phyloP scores from a whole-genome alignment of 176 grass and related monocot species.

The Aegilops longissima region DNA sequence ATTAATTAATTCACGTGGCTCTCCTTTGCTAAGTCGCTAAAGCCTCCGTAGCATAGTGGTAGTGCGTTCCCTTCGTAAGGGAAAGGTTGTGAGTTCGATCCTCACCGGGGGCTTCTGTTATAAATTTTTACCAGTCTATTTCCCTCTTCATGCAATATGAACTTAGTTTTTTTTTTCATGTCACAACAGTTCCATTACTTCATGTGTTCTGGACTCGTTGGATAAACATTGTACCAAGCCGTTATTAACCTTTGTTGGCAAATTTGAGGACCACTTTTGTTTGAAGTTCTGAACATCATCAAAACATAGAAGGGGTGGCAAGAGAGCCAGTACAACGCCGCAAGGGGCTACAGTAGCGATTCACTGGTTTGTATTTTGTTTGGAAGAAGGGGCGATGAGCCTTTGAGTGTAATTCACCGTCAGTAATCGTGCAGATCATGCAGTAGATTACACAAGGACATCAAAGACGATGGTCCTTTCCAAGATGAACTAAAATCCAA shows the following conservation, averaged over 20 bases:
- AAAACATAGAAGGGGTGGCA: too few relatives aligned
- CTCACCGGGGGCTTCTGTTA: conserved; percentile 59
- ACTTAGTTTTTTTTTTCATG: neutral
- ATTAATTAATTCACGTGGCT: too few relatives aligned
- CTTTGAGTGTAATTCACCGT: neutral
- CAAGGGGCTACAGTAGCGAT: neutral
- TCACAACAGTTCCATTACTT: neutral
- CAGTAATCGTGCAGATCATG: neutral
- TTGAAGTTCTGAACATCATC: neutral
- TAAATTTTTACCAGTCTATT: too few relatives aligned
- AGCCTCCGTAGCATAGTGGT: conserved; percentile 93
- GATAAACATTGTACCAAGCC: too few relatives aligned
- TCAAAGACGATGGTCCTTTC: neutral
- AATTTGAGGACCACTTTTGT: neutral
- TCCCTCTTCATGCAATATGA: too few relatives aligned
- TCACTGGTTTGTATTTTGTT: neutral
- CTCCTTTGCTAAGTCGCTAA: too few relatives aligned
- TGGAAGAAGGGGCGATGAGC: neutral
- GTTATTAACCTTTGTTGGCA: neutral
- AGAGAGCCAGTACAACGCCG: too few relatives aligned
- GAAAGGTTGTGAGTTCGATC: conserved; percentile 94
- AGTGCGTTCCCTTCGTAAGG: conserved; percentile 95
- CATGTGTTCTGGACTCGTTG: neutral
- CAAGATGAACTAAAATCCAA: neutral
- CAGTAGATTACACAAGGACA: neutral